These are phyloP conservation scores for Claviceps digitariae DNA, from an alignment of 2,329 filamentous ascomycete species.

Conservation along the genomic window DNA sequence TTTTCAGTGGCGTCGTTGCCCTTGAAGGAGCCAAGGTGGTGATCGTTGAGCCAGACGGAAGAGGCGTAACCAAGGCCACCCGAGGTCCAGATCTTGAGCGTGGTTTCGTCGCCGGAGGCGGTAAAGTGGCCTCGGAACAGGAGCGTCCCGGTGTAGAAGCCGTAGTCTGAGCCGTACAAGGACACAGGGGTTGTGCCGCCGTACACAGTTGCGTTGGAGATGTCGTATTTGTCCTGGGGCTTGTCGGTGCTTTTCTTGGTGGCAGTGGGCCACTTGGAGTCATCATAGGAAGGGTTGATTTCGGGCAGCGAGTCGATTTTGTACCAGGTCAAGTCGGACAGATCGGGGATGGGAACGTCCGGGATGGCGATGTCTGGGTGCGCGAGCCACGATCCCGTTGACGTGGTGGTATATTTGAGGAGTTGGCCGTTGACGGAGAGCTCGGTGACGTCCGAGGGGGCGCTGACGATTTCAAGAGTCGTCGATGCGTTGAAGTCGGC, in stretches of 20 bases:
- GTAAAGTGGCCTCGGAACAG: conserved; percentile 59
- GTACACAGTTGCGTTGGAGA: conserved; percentile 45
- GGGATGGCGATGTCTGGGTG: conserved; percentile 41
- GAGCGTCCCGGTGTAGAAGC: conserved; percentile 55
- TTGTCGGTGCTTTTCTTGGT: background rate
- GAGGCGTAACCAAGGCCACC: conserved; percentile 56
- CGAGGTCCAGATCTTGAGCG: conserved; percentile 43
- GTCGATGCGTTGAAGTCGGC: conserved; percentile 57
- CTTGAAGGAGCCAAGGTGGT: conserved; percentile 50
- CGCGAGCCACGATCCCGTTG: conserved; percentile 33
- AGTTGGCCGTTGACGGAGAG: conserved; percentile 29
- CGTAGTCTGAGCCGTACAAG: conserved; percentile 59
- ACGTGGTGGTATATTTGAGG: conserved; percentile 21
- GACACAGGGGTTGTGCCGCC: conserved; percentile 49
- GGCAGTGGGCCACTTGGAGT: conserved; percentile 43
- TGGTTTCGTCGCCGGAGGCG: conserved; percentile 44
- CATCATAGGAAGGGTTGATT: conserved; percentile 48
- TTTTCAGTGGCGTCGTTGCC: conserved; percentile 37
- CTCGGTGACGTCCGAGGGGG: conserved; percentile 31
- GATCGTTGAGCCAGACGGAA: conserved; percentile 50
- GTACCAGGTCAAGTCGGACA: conserved; percentile 51
- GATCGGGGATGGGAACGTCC: conserved; percentile 17
- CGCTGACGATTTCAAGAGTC: conserved; percentile 54
- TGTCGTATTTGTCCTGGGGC: conserved; percentile 38
- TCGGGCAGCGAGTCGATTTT: conserved; percentile 61